Evolutionary conservation across 805 yeast species (phyloP).

Genomic region (Komagataella phaffii): DNA sequence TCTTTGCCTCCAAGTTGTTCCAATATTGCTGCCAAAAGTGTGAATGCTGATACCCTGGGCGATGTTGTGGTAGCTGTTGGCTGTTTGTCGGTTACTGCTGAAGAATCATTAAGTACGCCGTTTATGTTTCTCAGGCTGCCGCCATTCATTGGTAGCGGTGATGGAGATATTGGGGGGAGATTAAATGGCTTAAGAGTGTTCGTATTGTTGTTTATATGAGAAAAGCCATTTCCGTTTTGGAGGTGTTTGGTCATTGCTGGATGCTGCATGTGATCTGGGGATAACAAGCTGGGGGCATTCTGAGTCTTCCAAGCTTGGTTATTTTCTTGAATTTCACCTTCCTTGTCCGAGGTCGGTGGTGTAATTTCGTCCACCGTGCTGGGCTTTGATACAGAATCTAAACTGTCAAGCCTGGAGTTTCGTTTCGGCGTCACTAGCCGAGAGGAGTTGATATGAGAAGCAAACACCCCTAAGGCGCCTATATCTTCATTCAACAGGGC

Average conservation of each 20-base stretch:
- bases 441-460: constrained; percentile 1
- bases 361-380: neutral
- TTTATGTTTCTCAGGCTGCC: neutral
- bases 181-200: neutral
- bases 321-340: neutral
- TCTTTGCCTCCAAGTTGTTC: constrained; percentile 57
- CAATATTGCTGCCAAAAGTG: constrained; percentile 37
- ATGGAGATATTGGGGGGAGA: neutral
- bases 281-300: neutral
- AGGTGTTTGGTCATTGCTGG: neutral
- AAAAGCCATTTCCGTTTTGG: neutral
- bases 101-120: neutral
- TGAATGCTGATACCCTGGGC: constrained; percentile 16
- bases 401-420: neutral
- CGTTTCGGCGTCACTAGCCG: neutral
- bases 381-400: neutral
- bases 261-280: neutral
- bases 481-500: neutral
- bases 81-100: neutral
- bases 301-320: neutral
- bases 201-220: neutral
- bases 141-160: neutral
- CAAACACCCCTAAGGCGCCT: constrained; percentile 4
- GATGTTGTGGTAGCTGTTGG: neutral
- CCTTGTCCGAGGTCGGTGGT: neutral